Evolutionary conservation across 441 rosid genomes (phyloP), one percentile per base, ranked within the genome.

Genomic region (Erodium chrysanthum): DNA sequence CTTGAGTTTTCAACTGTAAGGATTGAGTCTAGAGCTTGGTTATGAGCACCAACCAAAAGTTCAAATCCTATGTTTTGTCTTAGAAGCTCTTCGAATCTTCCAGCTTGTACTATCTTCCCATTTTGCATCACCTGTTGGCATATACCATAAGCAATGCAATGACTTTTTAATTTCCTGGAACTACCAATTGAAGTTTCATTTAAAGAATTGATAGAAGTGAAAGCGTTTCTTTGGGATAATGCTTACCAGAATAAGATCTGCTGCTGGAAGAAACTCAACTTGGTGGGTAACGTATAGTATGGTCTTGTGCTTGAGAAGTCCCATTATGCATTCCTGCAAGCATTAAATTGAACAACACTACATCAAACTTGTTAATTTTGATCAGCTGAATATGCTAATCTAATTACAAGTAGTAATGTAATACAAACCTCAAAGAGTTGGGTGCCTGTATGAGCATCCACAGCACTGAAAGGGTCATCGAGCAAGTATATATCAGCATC

Each of bases 381-480:
- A 11, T 14, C 12, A 11, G 56, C 2, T 2, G n/a, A 21, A 21
- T 8, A 23, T 61, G 37, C n/a, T 17, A 54, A 2, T 17, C n/a
- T 15, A 15, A 18, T 10, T 21, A 20, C 63, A 58, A 7, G 23
- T 6, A 17, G 8, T 12, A 9, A 58, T 7, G 11, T 62, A 62
- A 65, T 20, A 20, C 64, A 66, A 52, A 89, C 99, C 83, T 83
- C 76, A 76, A 94, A 94, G 78, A 94, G 97, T 76, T 94, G 84
- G 56, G 94, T 71, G 77, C 97, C 97, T 9, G 99, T 94, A 73
- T 91, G 99, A 74, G 97, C 97, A 83, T 94, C 99, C 69, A 94
- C 99, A 0, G 96, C 99, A 50, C 97, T 94, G 84, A 94, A 94
- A 67, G 97, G 99, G 67, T 94, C 99, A 72, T 94, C 99, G 0